Evolutionary conservation across 345 rosid species (phyloP), one percentile per base, ranked within the genome.

Genomic region (Ceriops zippeliana): DNA sequence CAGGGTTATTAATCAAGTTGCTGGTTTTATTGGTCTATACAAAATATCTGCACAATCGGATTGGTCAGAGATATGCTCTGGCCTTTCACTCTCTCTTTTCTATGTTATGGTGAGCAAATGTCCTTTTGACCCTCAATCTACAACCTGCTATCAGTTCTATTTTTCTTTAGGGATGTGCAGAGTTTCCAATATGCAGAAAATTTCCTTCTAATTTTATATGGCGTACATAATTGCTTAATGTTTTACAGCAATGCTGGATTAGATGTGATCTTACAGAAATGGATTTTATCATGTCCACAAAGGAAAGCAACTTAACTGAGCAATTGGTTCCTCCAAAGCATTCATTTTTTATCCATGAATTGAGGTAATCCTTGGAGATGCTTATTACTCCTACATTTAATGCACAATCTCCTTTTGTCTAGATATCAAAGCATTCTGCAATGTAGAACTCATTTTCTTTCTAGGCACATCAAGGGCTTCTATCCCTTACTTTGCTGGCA

Each of bases 51-150:
- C 78, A 21, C 68, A 71, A 21, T 67, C 81, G 24, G 86, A 77
- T 28, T 80, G 80, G 82, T 67, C 81, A 2, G 81, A 85, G 72
- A 64, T 85, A 17, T 85, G 85, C 74, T 79, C 84, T 46, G 76
- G 73, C 37, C 54, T 81, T 32, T 75, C 86, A 24, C 81, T 85
- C 58, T 59, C 83, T 47, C 65, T 68, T 61, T 85, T 83, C 75
- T 85, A 83, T 71, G 72, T 79, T 30, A 75, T 78, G 86, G 89
- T 83, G 67, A 79, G 83, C 17, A n/a, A 51, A 17, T 42, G 49
- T 60, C 34, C 37, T 52, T 6, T 13, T 52, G 20, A n/a, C 31
- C 27, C 58, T 19, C 16, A 5, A 35, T 6, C 9, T 19, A 24
- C 51, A 51, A 34, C 46, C 37, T 30, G n/a, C 20, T 17, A 60